Evolutionary conservation across 2,329 filamentous ascomycete species (phyloP).

Genomic region (Biscogniauxia sp.): DNA sequence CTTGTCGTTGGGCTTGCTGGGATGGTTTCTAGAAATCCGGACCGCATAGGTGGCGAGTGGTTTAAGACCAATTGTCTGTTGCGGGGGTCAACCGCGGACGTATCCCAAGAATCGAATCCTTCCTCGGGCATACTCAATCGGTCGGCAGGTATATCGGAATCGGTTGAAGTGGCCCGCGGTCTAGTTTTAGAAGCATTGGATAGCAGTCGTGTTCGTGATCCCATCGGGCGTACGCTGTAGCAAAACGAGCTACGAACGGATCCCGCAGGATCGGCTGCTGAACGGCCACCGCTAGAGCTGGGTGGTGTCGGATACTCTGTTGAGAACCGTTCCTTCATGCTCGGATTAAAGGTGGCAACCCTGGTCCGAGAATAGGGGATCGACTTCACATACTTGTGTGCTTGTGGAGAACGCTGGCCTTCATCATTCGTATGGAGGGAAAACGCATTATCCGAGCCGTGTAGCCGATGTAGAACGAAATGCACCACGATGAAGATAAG

Average conservation of each 20-base stretch:
- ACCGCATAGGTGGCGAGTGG: constrained; percentile 43
- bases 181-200: constrained; percentile 38
- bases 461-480: constrained; percentile 39
- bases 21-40: constrained; percentile 66
- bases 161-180: constrained; percentile 47
- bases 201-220: constrained; percentile 56
- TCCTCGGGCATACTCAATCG: constrained; percentile 47
- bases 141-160: constrained; percentile 39
- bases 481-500: constrained; percentile 47
- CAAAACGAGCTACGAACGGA: constrained; percentile 50
- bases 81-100: constrained; percentile 63
- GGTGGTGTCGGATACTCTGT: constrained; percentile 42
- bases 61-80: constrained; percentile 57
- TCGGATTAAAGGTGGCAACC: constrained; percentile 36
- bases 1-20: constrained; percentile 64
- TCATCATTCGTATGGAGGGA: constrained; percentile 35
- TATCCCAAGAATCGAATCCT: constrained; percentile 75
- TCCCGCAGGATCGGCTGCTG: constrained; percentile 44
- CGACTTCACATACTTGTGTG: constrained; percentile 45
- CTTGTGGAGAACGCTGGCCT: constrained; percentile 27
- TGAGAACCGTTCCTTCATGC: constrained; percentile 34
- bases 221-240: constrained; percentile 51
- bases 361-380: constrained; percentile 47
- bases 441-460: constrained; percentile 26
- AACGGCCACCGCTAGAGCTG: constrained; percentile 43